Evolutionary conservation across 768 basidiomycete genomes (phyloP), one percentile per base, ranked within the genome.

Genomic region (Rhodotorula paludigena): DNA sequence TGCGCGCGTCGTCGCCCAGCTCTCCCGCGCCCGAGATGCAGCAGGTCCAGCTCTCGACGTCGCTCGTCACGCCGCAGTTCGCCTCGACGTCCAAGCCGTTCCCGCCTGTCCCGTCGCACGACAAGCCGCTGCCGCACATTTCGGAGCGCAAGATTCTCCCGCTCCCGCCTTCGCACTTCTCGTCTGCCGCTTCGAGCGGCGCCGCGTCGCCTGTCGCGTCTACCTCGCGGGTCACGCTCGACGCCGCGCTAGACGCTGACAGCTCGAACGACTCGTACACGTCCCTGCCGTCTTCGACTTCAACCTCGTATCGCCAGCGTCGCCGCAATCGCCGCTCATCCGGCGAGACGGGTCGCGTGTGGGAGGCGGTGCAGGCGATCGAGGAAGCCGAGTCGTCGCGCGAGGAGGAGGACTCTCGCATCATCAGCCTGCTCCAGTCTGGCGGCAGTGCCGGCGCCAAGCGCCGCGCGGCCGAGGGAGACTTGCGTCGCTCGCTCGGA

Each of bases 371-470:
- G 30, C 15, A 30, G 25, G 63, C 63, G 3, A 58, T 72, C 60
- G 71, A 72, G 42, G 66, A 72, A 23, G 66, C 66, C 32, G 66
- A 68, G 38, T 56, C 52, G 10, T 63, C 60, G 9, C 36, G 71
- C 16, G 71, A 72, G 54, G 67, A 68, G 47, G 71, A 72, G 30
- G 71, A 72, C 25, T 42, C 63, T 20, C 56, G 66, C 15, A 62
- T 72, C 48, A 25, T 68, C 53, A 60, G 59, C 42, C 36, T 65
- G n/a, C 57, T 72, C 25, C 56, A 52, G n/a, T 0, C 47, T 25
- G 32, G 53, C 54, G 54, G 38, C 2, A n/a, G n/a, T n/a, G n/a
- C n/a, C n/a, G n/a, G n/a, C n/a, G n/a, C 54, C 25, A 65, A 63
- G 39, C 51, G 66, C 3, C 57, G 62, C 36, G 66, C 66, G 20